Evolutionary conservation across 2,329 filamentous ascomycete genomes (phyloP).

Genomic region (Ophiostoma sp.): DNA sequence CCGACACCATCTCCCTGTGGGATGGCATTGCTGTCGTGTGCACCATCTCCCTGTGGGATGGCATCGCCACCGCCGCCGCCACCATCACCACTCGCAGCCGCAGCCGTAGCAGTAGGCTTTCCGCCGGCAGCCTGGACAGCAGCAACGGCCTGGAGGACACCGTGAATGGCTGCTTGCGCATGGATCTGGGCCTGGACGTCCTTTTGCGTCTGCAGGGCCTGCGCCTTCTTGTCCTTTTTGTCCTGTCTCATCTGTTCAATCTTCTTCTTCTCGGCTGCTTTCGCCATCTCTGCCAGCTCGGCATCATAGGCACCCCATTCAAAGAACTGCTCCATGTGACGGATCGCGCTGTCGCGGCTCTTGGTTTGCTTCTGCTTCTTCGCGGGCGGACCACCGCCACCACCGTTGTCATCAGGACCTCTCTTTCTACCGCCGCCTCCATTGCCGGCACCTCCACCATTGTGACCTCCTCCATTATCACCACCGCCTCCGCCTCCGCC

Average conservation of each 20-base stretch:
- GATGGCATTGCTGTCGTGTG: too few relatives aligned
- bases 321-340: slow-evolving; percentile 10
- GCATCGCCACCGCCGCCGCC: too few relatives aligned
- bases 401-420: too few relatives aligned
- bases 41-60: too few relatives aligned
- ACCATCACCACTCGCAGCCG: not conserved
- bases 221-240: not conserved
- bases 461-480: too few relatives aligned
- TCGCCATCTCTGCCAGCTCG: not conserved
- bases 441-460: too few relatives aligned
- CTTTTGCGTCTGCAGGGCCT: not conserved
- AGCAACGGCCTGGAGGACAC: not conserved
- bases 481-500: too few relatives aligned
- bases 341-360: not conserved
- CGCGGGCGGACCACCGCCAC: not conserved
- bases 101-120: not conserved
- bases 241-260: not conserved
- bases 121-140: not conserved
- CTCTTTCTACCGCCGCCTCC: too few relatives aligned
- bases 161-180: not conserved
- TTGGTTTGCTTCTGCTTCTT: not conserved
- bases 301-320: slow-evolving; percentile 12
- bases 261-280: not conserved
- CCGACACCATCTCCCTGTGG: too few relatives aligned
- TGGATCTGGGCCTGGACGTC: not conserved